phyloP scores from a whole-genome alignment of 2,329 filamentous ascomycete genomes.

The Stromatinia cepivora region DNA sequence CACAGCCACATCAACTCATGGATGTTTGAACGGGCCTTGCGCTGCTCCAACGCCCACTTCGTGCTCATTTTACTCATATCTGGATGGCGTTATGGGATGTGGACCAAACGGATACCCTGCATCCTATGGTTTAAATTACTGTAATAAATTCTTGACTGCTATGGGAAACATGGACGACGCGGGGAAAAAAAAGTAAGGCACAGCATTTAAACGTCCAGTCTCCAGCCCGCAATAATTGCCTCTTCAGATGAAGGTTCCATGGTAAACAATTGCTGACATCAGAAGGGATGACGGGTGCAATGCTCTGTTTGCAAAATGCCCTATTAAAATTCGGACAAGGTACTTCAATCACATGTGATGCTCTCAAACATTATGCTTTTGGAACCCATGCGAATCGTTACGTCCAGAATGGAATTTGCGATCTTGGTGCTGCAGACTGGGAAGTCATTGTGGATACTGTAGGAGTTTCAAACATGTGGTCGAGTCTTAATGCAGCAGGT shows the following conservation, averaged over 20 bases:
- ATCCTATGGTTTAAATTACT: background rate
- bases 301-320: background rate
- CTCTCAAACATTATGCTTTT: background rate
- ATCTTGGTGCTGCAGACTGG: background rate
- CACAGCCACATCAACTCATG: background rate
- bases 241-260: background rate
- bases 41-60: background rate
- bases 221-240: background rate
- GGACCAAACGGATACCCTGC: background rate
- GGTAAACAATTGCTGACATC: background rate
- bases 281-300: background rate
- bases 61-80: background rate
- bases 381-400: background rate
- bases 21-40: background rate
- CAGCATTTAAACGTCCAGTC: background rate
- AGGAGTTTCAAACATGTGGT: background rate
- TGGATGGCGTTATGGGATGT: background rate
- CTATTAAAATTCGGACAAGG: background rate
- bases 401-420: background rate
- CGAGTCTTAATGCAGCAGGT: slow-evolving; percentile 4
- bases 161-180: background rate
- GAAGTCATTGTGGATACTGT: background rate
- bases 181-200: background rate
- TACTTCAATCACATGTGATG: background rate
- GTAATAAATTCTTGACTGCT: background rate